Evolutionary conservation across 2,329 filamentous ascomycete species (phyloP).

Genomic region (Aspergillus pseudonomiae): DNA sequence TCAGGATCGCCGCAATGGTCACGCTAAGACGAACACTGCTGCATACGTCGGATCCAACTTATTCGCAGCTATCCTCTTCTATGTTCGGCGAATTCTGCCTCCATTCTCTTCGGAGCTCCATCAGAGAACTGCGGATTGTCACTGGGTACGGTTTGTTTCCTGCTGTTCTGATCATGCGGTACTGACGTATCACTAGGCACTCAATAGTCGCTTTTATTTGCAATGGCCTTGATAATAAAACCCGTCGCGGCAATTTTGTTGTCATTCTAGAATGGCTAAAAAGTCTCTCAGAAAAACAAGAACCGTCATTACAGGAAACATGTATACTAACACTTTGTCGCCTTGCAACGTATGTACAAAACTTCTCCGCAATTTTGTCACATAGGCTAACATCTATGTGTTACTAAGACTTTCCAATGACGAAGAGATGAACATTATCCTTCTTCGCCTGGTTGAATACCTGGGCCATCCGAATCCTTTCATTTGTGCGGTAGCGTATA

Average conservation of each 20-base stretch:
- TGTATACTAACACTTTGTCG: slow-evolving; percentile 85
- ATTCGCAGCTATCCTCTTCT: slow-evolving; percentile 70
- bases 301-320: slow-evolving; percentile 74
- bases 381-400: slow-evolving; percentile 14
- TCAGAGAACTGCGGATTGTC: slow-evolving; percentile 81
- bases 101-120: slow-evolving; percentile 77
- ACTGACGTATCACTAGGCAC: slow-evolving; percentile 48
- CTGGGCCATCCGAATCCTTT: slow-evolving; percentile 81
- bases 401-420: slow-evolving; percentile 66
- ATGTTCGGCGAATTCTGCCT: slow-evolving; percentile 78
- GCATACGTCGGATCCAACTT: slow-evolving; percentile 63
- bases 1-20: slow-evolving; percentile 72
- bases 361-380: slow-evolving; percentile 4
- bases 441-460: slow-evolving; percentile 83
- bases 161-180: slow-evolving; percentile 3
- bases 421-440: slow-evolving; percentile 81
- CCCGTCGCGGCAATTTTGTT: slow-evolving; percentile 67
- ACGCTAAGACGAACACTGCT: slow-evolving; percentile 69
- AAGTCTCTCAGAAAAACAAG: slow-evolving; percentile 69
- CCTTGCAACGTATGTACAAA: slow-evolving; percentile 64
- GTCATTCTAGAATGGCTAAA: slow-evolving; percentile 72
- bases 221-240: slow-evolving; percentile 48
- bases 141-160: slow-evolving; percentile 58
- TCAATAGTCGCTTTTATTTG: slow-evolving; percentile 69
- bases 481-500: slow-evolving; percentile 78